Evolutionary conservation across 2,329 filamentous ascomycete genomes (phyloP), one percentile per base, ranked within the genome.

Genomic region (Arachnomyces sp.): DNA sequence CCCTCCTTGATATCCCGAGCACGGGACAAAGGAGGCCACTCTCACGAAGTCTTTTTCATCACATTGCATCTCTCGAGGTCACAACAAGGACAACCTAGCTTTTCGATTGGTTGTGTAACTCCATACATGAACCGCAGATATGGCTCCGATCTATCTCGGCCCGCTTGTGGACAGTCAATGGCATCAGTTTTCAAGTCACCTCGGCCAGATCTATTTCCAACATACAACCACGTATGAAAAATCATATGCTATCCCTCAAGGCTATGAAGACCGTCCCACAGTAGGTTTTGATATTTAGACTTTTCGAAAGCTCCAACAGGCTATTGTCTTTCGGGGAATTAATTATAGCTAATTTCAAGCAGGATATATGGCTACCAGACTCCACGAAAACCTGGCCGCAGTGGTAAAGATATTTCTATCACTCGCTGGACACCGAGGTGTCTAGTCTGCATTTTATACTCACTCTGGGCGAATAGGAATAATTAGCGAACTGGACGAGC

Each of bases 321-420:
- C n/a, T 25, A 25, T 25, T 25, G 5, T 25, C 5, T 25, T 25
- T 25, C 21, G 21, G 9, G 21, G 21, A 25, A 9, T n/a, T n/a
- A n/a, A 25, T 9, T 25, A 25, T 5, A 25, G 9, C 21, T 25
- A 25, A 25, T 25, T 5, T 9, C 14, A 11, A 33, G 8, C 6
- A 34, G 17, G 33, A 40, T 33, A 30, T 28, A 11, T 43, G 38
- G 38, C 17, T 16, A 5, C 13, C 12, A 12, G 12, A 38, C 31
- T n/a, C 31, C 12, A 61, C 18, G 3, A 46, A 46, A 32, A 13
- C 16, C 37, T 46, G 44, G 44, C 36, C 38, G 33, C 44, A 46
- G 38, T 46, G 44, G 44, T 28, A 28, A 15, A 37, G 14, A 3
- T 4, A 11, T 15, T 4, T 34, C 32, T 34, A 9, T 14, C 9